These are phyloP conservation scores for Mycena galericulata DNA, from an alignment of 768 basidiomycete species.

Conservation along the genomic window DNA sequence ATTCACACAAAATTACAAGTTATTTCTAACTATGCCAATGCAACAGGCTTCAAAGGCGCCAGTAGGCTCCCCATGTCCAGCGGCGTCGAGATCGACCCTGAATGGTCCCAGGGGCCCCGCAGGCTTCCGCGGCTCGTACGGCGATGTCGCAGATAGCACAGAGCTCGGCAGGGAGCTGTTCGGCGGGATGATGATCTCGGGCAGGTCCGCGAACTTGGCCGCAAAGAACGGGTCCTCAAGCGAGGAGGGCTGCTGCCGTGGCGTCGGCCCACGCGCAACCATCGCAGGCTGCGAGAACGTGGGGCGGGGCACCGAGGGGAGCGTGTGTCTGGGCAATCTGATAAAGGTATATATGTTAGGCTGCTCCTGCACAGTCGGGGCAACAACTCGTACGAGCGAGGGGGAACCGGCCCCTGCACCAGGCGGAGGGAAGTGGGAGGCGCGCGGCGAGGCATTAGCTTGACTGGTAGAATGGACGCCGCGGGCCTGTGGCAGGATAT, in stretches of 20 bases:
- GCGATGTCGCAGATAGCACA: slow-evolving; percentile 26
- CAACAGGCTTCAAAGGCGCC: slow-evolving; percentile 59
- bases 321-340: slow-evolving; percentile 69
- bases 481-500: not conserved
- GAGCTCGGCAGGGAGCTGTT: slow-evolving; percentile 7
- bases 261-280: slow-evolving; percentile 37
- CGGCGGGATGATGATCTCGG: slow-evolving; percentile 23
- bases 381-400: slow-evolving; percentile 63
- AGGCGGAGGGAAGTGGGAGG: slow-evolving; percentile 77
- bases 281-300: slow-evolving; percentile 52
- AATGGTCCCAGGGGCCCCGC: slow-evolving; percentile 73
- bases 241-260: slow-evolving; percentile 35
- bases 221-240: slow-evolving; percentile 42
- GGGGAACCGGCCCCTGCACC: slow-evolving; percentile 69
- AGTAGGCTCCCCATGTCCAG: slow-evolving; percentile 63
- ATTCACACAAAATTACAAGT: not conserved
- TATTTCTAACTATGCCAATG: slow-evolving; percentile 37
- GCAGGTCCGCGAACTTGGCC: slow-evolving; percentile 34
- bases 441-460: slow-evolving; percentile 72
- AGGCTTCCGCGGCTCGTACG: slow-evolving; percentile 30
- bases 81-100: slow-evolving; percentile 53
- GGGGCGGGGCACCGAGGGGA: slow-evolving; percentile 76
- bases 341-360: not conserved
- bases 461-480: not conserved
- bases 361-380: slow-evolving; percentile 26